Conservation (phyloP, 73 alveolate genomes). For the Tetrahymena thermophila region DNA sequence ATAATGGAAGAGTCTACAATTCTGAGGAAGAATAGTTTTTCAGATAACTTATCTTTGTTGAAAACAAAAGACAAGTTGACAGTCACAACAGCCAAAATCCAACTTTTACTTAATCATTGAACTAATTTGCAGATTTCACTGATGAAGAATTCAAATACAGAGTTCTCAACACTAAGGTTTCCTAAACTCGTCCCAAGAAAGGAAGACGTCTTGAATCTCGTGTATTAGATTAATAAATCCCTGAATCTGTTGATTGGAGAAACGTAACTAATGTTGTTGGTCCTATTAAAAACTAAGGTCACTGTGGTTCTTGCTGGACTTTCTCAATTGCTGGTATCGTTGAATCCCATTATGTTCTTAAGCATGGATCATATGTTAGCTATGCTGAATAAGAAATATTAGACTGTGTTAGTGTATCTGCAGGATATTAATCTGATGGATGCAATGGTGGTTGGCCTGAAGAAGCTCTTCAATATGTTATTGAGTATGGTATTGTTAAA, state of each 20-base stretch:
- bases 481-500: not conserved
- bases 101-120: not conserved
- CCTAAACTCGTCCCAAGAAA: not conserved
- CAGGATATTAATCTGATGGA: conserved; percentile 11
- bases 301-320: conserved; percentile 54
- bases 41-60: not conserved
- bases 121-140: not conserved
- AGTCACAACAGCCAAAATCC: not conserved
- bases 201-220: not conserved
- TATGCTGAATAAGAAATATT: conserved; percentile 45
- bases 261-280: conserved; percentile 31
- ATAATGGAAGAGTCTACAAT: not conserved
- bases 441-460: conserved; percentile 46
- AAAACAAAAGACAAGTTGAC: not conserved
- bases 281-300: conserved; percentile 43
- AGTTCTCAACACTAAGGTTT: not conserved
- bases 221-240: not conserved
- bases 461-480: conserved; percentile 19
- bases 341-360: conserved; percentile 16
- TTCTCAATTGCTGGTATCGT: conserved; percentile 53
- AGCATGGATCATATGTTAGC: not conserved
- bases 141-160: not conserved
- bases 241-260: conserved; percentile 48
- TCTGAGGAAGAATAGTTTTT: not conserved
- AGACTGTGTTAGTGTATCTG: conserved; percentile 36